Base-by-base conservation (phyloP, 768 basidiomycete genomes). In the Russula sp. region DNA sequence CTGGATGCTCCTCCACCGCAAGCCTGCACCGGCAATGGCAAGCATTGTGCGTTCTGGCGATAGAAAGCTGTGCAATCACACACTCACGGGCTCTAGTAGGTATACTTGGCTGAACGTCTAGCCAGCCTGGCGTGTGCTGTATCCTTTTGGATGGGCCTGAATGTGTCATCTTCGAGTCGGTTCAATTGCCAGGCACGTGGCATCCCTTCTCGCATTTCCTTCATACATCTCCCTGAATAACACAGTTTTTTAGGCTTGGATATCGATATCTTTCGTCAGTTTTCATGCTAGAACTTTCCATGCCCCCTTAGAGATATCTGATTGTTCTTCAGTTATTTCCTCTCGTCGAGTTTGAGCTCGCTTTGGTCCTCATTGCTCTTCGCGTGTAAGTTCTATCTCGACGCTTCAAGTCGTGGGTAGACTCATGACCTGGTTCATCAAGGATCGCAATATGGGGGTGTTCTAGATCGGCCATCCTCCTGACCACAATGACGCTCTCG, bases 131-230 rank as follows among this genome's bases (percentile, higher is more conserved):
- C n/a, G n/a, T n/a, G n/a, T n/a, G n/a, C n/a, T n/a, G n/a, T n/a
- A n/a, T n/a, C n/a, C n/a, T n/a, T n/a, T n/a, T n/a, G n/a, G n/a
- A n/a, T n/a, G n/a, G n/a, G n/a, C n/a, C n/a, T n/a, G n/a, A n/a
- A n/a, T n/a, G n/a, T n/a, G n/a, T n/a, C n/a, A n/a, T n/a, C n/a
- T n/a, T n/a, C n/a, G n/a, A n/a, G n/a, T n/a, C 22, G 22, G 16
- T 53, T 62, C 4, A 10, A 62, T 39, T 62, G 62, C 27, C 62
- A 62, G 62, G 62, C 45, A 20, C 35, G 55, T 53, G 40, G 3
- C 22, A 10, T 16, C 31, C 2, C n/a, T 16, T 6, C 31, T 32
- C 6, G 2, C 20, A 22, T 10, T 32, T 52, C 39, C 11, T 13
- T 44, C 11, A 39, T n/a, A 3, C 27, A 5, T n/a, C 20, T 4